These are phyloP conservation scores for Trichoderma breve DNA, from an alignment of 2,329 filamentous ascomycete species.

Conservation along the genomic window DNA sequence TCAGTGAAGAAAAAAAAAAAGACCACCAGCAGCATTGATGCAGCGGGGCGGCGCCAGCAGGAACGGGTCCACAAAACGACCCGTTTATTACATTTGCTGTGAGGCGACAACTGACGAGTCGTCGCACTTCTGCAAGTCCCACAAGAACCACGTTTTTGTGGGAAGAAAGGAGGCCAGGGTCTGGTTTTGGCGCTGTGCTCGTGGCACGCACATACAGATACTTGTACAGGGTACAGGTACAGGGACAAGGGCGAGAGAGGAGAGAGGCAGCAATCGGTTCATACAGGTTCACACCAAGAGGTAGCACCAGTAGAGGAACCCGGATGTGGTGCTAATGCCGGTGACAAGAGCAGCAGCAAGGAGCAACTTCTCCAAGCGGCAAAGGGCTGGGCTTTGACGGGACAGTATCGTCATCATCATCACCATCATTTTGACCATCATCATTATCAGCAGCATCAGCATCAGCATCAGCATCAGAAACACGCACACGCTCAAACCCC, in stretches of 20 bases:
- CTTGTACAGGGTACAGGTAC: neutral
- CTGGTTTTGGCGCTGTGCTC: neutral
- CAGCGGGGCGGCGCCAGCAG: neutral
- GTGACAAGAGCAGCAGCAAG: neutral
- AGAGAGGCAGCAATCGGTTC: neutral
- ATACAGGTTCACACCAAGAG: neutral
- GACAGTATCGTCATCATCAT: neutral
- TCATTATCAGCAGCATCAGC: neutral
- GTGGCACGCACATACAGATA: neutral
- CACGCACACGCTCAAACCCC: neutral
- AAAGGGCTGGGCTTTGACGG: neutral
- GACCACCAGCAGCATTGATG: neutral
- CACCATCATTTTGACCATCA: neutral
- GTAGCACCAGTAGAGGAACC: neutral
- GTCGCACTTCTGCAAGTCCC: conserved; percentile 2
- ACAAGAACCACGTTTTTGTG: conserved; percentile 3
- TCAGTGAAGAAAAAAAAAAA: neutral
- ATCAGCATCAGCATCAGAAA: neutral
- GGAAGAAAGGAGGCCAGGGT: neutral
- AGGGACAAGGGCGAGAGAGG: neutral
- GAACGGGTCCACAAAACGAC: neutral
- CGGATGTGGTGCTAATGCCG: neutral
- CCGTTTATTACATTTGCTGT: conserved; percentile 17
- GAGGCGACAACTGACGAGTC: neutral
- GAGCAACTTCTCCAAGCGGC: neutral